A percentile compares a stretch with the other conserved stretches of the same genome.
Conservation (phyloP, 2,329 filamentous ascomycete species). For the Myriosclerotinia duriaeana region DNA sequence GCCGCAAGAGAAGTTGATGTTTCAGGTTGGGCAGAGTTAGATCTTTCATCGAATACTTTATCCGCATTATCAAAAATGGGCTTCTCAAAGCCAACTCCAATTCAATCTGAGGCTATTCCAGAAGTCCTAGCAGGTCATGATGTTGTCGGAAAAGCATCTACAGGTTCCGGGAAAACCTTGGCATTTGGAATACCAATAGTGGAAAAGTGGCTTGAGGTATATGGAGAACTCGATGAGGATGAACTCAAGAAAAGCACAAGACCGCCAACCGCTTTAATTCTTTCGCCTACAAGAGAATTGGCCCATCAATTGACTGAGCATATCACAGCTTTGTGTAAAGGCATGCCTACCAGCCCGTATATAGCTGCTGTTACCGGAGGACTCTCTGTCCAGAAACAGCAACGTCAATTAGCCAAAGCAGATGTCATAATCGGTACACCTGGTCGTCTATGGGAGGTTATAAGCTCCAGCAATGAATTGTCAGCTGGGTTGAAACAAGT, state of each 20-base stretch:
- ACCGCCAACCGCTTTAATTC: conserved; percentile 70
- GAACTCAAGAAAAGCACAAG: conserved; percentile 42
- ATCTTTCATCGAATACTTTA: conserved; percentile 69
- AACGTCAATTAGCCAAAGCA: conserved; percentile 76
- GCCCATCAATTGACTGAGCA: conserved; percentile 89
- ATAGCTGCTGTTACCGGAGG: conserved; percentile 92
- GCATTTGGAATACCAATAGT: conserved; percentile 93
- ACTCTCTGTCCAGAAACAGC: conserved; percentile 91
- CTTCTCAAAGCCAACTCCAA: conserved; percentile 77
- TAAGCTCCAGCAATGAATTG: conserved; percentile 71
- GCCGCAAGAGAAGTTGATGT: conserved; percentile 66
- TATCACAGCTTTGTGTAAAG: conserved; percentile 69
- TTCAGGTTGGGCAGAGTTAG: conserved; percentile 74
- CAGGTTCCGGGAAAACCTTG: conserved; percentile 93
- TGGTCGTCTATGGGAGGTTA: conserved; percentile 89
- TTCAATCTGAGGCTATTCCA: conserved; percentile 79
- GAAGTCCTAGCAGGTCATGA: conserved; percentile 80
- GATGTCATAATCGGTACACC: conserved; percentile 94
- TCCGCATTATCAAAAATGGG: conserved; percentile 75
- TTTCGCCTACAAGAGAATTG: conserved; percentile 90
- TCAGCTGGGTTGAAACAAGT: conserved; percentile 70
- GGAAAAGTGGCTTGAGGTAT: conserved; percentile 69
- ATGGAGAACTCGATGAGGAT: conserved; percentile 45
- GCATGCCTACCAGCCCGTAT: conserved; percentile 60
- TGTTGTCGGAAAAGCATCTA: conserved; percentile 93